These are phyloP conservation scores for Nitzschia palea DNA, from an alignment of 108 stramenopile species.

Conservation along the genomic window DNA sequence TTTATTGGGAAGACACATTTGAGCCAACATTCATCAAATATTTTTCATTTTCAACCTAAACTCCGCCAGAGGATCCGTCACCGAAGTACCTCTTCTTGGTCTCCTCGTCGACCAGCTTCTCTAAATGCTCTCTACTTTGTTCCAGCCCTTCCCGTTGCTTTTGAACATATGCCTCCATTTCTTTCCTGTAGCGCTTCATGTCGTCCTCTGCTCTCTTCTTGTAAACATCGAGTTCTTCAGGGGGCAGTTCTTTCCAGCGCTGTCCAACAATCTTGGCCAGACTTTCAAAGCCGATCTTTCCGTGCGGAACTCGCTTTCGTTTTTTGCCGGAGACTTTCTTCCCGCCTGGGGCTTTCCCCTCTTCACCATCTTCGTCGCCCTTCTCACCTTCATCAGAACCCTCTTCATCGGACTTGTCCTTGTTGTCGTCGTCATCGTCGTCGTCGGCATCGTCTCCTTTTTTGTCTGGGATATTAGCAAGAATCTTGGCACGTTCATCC, in stretches of 20 bases:
- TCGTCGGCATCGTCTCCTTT: conserved; percentile 39
- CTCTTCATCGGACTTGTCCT: conserved; percentile 6
- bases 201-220: conserved; percentile 51
- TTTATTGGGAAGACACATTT: no score
- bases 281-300: conserved; percentile 56
- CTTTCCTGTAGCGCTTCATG: conserved; percentile 50
- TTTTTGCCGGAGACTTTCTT: conserved; percentile 37
- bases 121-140: conserved; percentile 46
- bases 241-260: conserved; percentile 50
- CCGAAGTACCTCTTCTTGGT: conserved; percentile 46
- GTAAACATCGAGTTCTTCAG: conserved; percentile 44
- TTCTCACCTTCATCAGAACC: conserved; percentile 11
- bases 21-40: no score
- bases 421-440: conserved; percentile 29
- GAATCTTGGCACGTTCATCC: conserved; percentile 48
- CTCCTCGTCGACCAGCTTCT: conserved; percentile 38
- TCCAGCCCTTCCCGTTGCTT: conserved; percentile 50
- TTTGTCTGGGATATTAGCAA: conserved; percentile 41
- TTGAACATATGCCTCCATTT: conserved; percentile 48
- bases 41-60: conserved; percentile 1
- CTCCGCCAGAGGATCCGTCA: conserved; percentile 12
- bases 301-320: conserved; percentile 33
- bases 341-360: conserved; percentile 13
- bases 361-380: conserved; percentile 16
- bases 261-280: conserved; percentile 55